Conservation (phyloP, 805 yeast genomes). For the Metschnikowia similis region DNA sequence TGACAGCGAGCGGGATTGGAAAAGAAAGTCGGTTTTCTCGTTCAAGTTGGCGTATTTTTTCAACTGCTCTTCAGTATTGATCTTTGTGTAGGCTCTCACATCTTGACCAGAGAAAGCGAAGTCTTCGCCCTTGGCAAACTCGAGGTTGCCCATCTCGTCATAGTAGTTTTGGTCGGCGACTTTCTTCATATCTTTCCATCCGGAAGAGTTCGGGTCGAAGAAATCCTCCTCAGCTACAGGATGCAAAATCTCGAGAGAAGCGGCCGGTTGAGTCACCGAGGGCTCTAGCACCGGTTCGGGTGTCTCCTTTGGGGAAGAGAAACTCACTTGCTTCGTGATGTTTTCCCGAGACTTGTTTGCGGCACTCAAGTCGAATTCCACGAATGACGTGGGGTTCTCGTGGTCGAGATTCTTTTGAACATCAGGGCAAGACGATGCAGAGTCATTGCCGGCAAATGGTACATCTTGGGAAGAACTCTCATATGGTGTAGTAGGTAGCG, state of each 20-base stretch:
- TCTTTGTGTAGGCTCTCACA: constrained; percentile 78
- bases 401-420: neutral
- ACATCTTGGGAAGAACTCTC: neutral
- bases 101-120: constrained; percentile 37
- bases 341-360: constrained; percentile 4
- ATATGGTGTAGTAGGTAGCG: constrained; percentile 1
- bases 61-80: constrained; percentile 83
- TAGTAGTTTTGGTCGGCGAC: constrained; percentile 74
- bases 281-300: neutral
- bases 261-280: neutral
- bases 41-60: constrained; percentile 56
- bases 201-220: constrained; percentile 39
- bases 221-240: constrained; percentile 26
- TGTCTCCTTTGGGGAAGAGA: neutral
- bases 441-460: neutral
- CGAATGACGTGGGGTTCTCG: constrained; percentile 5
- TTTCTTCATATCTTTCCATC: constrained; percentile 87
- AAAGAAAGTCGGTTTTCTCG: constrained; percentile 50
- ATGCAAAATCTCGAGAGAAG: neutral
- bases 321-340: constrained; percentile 6
- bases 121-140: constrained; percentile 31
- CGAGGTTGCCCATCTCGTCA: constrained; percentile 70
- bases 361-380: constrained; percentile 28
- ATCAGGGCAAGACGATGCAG: neutral
- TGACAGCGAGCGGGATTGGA: constrained; percentile 22